phyloP scores from a whole-genome alignment of 345 rosid genomes.

The Lumnitzera racemosa region DNA sequence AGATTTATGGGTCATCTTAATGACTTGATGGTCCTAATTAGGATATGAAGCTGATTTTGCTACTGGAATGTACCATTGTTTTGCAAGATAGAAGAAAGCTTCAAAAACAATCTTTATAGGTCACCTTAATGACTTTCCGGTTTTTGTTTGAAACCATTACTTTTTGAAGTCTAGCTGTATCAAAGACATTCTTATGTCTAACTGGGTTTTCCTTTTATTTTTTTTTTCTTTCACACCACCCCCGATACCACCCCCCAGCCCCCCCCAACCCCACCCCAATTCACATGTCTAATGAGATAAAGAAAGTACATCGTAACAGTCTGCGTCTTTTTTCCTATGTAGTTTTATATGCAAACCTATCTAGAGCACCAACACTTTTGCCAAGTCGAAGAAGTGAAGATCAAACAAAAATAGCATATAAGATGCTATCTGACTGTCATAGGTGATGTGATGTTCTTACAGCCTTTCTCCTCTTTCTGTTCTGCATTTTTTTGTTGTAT shows the following conservation, averaged over 20 bases:
- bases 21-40: too few relatives aligned
- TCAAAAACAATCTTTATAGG: too few relatives aligned
- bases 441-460: slow-evolving; percentile 27
- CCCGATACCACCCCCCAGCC: too few relatives aligned
- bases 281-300: background rate
- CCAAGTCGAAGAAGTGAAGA: slow-evolving; percentile 70
- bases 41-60: too few relatives aligned
- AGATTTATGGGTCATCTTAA: too few relatives aligned
- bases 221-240: background rate
- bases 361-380: slow-evolving; percentile 60
- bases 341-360: slow-evolving; percentile 71
- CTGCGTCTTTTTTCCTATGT: slow-evolving; percentile 11
- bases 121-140: too few relatives aligned
- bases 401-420: slow-evolving; percentile 60
- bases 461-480: background rate
- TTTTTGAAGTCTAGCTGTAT: too few relatives aligned
- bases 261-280: too few relatives aligned
- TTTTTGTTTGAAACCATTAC: too few relatives aligned
- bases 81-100: too few relatives aligned
- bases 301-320: background rate
- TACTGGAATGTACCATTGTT: too few relatives aligned
- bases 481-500: slow-evolving; percentile 5
- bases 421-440: slow-evolving; percentile 76
- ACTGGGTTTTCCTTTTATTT: background rate
- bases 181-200: too few relatives aligned